Percentiles rank a stretch among this genome's conserved stretches.
Evolutionary conservation across 1,284 basidiomycete genomes (phyloP).

Genomic region (Tilletia setariae): DNA sequence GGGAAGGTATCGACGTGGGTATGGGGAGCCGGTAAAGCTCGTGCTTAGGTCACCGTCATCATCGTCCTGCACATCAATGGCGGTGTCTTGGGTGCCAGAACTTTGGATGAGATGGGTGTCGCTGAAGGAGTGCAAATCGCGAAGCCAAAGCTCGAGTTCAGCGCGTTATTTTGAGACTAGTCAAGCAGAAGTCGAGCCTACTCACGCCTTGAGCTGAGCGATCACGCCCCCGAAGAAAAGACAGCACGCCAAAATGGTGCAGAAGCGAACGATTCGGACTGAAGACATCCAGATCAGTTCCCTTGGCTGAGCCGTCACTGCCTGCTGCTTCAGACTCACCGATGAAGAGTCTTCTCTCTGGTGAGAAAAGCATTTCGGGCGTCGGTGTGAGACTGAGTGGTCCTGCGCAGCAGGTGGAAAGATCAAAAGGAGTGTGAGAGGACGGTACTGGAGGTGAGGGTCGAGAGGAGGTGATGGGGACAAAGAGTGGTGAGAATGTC

Average conservation of each 20-base stretch:
- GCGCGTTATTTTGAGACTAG: background rate
- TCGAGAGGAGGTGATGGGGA: too few relatives aligned
- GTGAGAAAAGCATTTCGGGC: background rate
- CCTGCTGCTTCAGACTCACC: background rate
- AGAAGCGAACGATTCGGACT: slow-evolving; percentile 2
- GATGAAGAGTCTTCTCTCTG: slow-evolving; percentile 13
- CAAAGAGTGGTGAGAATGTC: too few relatives aligned
- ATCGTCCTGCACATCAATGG: background rate
- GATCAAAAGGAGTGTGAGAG: background rate
- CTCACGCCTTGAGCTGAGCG: slow-evolving; percentile 5
- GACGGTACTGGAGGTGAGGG: background rate
- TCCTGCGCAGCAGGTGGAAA: background rate
- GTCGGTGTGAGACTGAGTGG: background rate
- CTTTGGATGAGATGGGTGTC: background rate
- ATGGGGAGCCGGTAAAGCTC: background rate
- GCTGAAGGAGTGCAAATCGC: background rate
- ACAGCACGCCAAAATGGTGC: background rate
- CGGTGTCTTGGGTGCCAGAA: background rate
- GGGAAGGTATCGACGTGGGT: background rate
- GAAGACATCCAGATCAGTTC: background rate
- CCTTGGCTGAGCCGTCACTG: background rate
- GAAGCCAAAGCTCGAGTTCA: background rate
- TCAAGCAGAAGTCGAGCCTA: background rate
- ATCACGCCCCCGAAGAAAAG: slow-evolving; percentile 9
- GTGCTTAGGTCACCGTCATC: background rate